These are phyloP conservation scores for Sordariomycetes sp. DNA, from an alignment of 2,329 filamentous ascomycete species.

Conservation along the genomic window DNA sequence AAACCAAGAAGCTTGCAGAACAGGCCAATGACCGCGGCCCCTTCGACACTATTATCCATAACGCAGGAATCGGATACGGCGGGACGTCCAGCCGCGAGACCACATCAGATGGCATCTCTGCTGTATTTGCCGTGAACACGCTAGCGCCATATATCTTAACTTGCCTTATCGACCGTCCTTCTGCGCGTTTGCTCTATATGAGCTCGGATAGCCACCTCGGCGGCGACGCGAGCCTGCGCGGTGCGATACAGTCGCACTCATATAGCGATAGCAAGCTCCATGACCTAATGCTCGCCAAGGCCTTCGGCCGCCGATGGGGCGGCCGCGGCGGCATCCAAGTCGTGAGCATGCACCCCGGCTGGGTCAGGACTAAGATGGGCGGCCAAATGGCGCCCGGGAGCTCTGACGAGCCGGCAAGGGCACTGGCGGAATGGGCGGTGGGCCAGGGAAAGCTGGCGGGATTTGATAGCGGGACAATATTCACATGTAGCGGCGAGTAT, in stretches of 20 bases:
- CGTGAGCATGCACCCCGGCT: background rate
- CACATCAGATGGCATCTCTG: background rate
- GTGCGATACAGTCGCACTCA: background rate
- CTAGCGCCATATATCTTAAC: background rate
- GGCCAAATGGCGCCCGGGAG: background rate
- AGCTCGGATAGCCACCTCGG: background rate
- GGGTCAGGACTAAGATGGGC: background rate
- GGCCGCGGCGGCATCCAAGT: background rate
- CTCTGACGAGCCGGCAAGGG: background rate
- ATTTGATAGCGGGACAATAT: background rate
- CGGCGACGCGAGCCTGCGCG: background rate
- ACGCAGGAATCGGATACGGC: background rate
- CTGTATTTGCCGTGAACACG: background rate
- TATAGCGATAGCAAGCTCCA: background rate
- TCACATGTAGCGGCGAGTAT: background rate
- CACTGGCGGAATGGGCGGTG: background rate
- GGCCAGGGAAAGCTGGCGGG: background rate
- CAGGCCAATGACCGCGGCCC: background rate
- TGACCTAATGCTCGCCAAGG: background rate
- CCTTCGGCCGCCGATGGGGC: background rate
- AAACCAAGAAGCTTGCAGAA: background rate
- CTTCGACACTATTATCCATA: background rate
- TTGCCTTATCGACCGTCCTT: background rate
- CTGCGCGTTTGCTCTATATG: background rate
- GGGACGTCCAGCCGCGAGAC: background rate